These are phyloP conservation scores for Cutaneotrichosporon sp. DNA, from an alignment of 1,284 basidiomycete genomes.

Conservation along the genomic window DNA sequence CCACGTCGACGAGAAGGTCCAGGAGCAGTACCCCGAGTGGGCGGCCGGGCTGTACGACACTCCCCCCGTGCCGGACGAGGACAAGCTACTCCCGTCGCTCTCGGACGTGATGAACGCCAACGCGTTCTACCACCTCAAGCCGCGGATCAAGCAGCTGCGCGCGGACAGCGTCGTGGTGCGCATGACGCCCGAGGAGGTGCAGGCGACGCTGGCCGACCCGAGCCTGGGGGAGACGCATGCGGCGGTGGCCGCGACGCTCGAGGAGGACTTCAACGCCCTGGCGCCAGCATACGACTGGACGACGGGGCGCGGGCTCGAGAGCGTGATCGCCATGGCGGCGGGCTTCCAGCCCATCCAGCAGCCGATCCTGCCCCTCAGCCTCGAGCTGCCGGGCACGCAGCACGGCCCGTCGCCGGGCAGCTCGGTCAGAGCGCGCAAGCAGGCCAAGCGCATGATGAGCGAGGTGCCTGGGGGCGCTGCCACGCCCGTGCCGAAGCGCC, in stretches of 20 bases:
- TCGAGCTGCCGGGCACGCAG: slow-evolving; percentile 11
- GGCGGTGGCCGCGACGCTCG: slow-evolving; percentile 9
- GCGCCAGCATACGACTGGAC: slow-evolving; percentile 23
- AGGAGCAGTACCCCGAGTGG: slow-evolving; percentile 45
- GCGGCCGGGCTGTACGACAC: slow-evolving; percentile 47
- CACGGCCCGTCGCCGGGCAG: slow-evolving; percentile 28
- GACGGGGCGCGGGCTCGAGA: slow-evolving; percentile 25
- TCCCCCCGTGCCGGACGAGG: slow-evolving; percentile 45
- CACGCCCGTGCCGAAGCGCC: slow-evolving; percentile 41
- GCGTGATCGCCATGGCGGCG: slow-evolving; percentile 24
- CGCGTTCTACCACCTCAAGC: slow-evolving; percentile 33
- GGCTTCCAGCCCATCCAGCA: slow-evolving; percentile 11
- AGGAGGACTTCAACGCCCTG: slow-evolving; percentile 21
- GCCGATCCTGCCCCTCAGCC: slow-evolving; percentile 15
- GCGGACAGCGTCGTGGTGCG: slow-evolving; percentile 22
- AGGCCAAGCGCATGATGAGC: slow-evolving; percentile 37
- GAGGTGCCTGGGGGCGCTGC: slow-evolving; percentile 46
- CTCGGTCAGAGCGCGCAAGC: slow-evolving; percentile 40
- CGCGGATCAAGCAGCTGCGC: slow-evolving; percentile 26
- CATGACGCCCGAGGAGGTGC: slow-evolving; percentile 32
- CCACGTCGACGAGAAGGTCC: slow-evolving; percentile 47
- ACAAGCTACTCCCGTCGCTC: slow-evolving; percentile 33
- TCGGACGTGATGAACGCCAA: slow-evolving; percentile 37
- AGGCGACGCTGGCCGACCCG: slow-evolving; percentile 28
- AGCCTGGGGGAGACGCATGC: slow-evolving; percentile 13